Conservation (phyloP, 257 asterid genomes). For the Cinchona pubescens region DNA sequence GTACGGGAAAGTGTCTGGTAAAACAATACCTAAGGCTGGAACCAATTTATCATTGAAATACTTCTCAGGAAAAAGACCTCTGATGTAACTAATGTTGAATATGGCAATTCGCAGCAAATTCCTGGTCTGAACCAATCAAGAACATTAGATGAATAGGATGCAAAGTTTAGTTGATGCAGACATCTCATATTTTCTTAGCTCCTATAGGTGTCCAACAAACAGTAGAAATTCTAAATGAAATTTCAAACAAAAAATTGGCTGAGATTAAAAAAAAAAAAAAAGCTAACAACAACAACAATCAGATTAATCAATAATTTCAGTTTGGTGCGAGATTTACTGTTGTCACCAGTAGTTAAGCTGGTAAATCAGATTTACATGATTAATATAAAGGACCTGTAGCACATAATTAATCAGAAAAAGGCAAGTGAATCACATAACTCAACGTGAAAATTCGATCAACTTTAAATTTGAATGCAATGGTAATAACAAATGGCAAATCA, state of each 20-base stretch:
- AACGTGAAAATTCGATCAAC: not conserved
- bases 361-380: not conserved
- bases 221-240: not conserved
- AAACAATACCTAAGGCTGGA: conserved; percentile 77
- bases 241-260: no score
- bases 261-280: not conserved
- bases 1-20: not conserved
- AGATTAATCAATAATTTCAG: not conserved
- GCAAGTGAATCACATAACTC: not conserved
- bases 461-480: not conserved
- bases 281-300: not conserved
- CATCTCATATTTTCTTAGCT: not conserved
- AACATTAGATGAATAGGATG: not conserved
- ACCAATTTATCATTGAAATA: conserved; percentile 87
- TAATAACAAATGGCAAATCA: not conserved
- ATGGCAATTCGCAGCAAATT: conserved; percentile 91
- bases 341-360: not conserved
- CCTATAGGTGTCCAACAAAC: not conserved
- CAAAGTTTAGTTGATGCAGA: not conserved
- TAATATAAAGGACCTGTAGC: not conserved
- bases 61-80: conserved; percentile 94
- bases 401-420: not conserved
- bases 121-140: conserved; percentile 57
- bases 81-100: conserved; percentile 91
- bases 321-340: not conserved